phyloP scores from a whole-genome alignment of 176 grass and related monocot genomes.

The Microstegium vimineum region DNA sequence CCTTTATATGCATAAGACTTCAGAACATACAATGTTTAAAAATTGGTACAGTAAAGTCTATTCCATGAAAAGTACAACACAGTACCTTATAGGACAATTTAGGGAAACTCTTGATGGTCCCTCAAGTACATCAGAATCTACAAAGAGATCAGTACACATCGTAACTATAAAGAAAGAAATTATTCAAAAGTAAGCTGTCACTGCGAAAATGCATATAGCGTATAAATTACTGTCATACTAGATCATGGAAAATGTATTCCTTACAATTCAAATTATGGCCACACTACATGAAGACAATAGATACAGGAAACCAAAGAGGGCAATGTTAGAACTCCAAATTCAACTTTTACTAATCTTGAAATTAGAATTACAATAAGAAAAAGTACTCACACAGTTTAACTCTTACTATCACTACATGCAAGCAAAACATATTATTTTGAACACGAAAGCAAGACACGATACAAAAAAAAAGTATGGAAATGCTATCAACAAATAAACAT shows the following conservation, averaged over 20 bases:
- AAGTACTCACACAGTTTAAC: not conserved
- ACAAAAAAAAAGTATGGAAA: not conserved
- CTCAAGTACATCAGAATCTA: slow-evolving; percentile 90
- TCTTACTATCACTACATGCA: not conserved
- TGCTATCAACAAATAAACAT: not conserved
- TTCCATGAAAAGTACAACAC: slow-evolving; percentile 18
- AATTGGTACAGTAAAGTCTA: not conserved
- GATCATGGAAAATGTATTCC: not conserved
- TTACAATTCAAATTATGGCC: not conserved
- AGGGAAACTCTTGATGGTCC: slow-evolving; percentile 91
- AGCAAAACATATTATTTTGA: not conserved
- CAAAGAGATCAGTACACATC: not conserved
- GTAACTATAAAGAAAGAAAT: not conserved
- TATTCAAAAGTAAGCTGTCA: not conserved
- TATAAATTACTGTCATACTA: not conserved
- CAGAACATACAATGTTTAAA: slow-evolving; percentile 1
- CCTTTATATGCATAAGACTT: not conserved
- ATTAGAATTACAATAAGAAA: not conserved
- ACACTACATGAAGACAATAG: not conserved
- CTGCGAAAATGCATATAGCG: not conserved
- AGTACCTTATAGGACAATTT: slow-evolving; percentile 96
- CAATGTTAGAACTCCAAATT: not conserved
- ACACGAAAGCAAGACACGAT: not conserved
- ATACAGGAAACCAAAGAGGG: not conserved
- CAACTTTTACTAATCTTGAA: not conserved